Base-by-base conservation (phyloP, 2,329 filamentous ascomycete genomes). In the Fusarium sp. region DNA sequence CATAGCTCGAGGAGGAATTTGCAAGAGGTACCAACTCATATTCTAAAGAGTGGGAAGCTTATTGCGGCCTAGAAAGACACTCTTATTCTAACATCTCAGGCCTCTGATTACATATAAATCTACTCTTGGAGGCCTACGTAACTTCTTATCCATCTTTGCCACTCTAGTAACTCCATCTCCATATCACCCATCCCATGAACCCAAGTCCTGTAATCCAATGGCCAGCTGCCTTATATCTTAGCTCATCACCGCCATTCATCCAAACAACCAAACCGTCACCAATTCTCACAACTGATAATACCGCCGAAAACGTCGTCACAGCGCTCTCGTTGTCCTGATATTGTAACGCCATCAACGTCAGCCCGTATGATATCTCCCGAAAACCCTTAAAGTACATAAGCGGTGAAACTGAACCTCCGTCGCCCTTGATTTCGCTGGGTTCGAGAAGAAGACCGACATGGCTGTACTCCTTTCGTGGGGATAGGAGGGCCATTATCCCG, bases 301-400 rank as follows among this genome's bases (percentile, higher is more conserved):
- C 63, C 1, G 71, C 75, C 2, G 76, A 73, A 40, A 80, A 71
- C 0, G 76, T 76, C 5, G 77, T 81, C 14, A 81, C 61, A 4
- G 75, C 79, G 4, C 38, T 50, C 23, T 76, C 71, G 35, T 78
- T 76, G 27, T 71, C 76, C 45, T 79, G 79, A 18, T 62, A 63
- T 53, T 81, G 77, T 18, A 81, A 58, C 17, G 64, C 71, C 27
- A 80, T 52, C 50, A 81, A 48, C 1, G 73, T 58, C 3, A 77
- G n/a, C 18, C 80, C 80, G 52, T 78, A 81, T 4, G 71, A 75
- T 6, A 81, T 45, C 60, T 81, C 80, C 5, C 80, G 78, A 12
- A 79, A 70, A 10, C 78, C 79, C 56, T 81, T 81, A 62, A 81
- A 75, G 52, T 79, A 79, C 65, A 81, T 78, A 20, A 81, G 77